Base-by-base conservation (phyloP, 2,329 filamentous ascomycete species). In the Penicillium hesseltinei region DNA sequence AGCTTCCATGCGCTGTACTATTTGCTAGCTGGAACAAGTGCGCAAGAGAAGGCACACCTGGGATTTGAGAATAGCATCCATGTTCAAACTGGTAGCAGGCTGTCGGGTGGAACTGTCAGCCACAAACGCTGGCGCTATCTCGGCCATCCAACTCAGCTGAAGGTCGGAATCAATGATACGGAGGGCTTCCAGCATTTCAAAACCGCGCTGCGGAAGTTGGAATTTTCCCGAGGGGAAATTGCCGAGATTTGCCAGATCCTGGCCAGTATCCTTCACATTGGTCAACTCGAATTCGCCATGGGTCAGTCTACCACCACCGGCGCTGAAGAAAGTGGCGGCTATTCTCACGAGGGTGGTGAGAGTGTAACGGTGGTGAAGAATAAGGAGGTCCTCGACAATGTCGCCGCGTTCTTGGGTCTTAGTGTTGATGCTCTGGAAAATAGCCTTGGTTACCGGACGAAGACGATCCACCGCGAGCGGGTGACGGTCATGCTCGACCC, bases 401-500 rank as follows among this genome's bases (percentile, higher is more conserved):
- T 99, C 53, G 92, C 94, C 11, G 92, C 93, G n/a, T 99, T 99
- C 80, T 80, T 99, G 2, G 94, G 94, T 46, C 88, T 99, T 7
- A 85, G 87, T 67, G 84, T 88, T 10, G 81, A 85, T 48, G 91
- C 96, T 59, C 81, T 99, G 6, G 92, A 99, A 77, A 87, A 84
- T 39, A 96, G 91, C 31, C 81, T 99, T 57, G 91, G 92, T 3
- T 96, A 97, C 81, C 95, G 96, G 78, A 97, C 92, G 21, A 97
- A 96, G 81, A 97, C 94, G 66, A 88, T 99, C 56, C 90, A 95
- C 71, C 89, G 92, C 62, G 94, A 99, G 80, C 88, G 94, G 54
- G 94, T 99, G n/a, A 99, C 94, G 0, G 90, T 99, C 63, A 96
- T 99, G 92, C 84, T 99, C 35, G 94, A 99, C 70, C 91, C 93